Evolutionary conservation across 805 yeast genomes (phyloP).

Genomic region (Crinitomyces ghanaensis): DNA sequence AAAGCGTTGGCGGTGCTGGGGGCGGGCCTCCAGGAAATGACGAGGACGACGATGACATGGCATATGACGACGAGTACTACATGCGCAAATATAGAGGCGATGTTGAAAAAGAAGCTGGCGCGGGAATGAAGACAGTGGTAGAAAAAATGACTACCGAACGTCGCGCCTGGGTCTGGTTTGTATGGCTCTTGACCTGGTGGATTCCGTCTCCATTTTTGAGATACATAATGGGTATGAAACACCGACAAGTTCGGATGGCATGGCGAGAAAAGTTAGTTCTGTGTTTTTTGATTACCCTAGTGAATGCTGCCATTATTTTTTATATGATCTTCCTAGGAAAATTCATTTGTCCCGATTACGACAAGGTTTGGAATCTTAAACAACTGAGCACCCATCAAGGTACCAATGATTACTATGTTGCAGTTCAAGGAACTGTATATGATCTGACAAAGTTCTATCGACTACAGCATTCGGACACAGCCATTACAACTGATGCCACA

Average conservation of each 20-base stretch:
- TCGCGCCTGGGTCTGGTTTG: conserved; percentile 28
- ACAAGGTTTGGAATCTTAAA: conserved; percentile 30
- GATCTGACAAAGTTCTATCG: conserved; percentile 31
- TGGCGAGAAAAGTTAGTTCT: conserved; percentile 33
- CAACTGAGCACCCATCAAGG: conserved; percentile 29
- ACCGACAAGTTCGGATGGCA: conserved; percentile 32
- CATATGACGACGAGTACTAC: conserved; percentile 5
- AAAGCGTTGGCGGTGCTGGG: too few species aligned
- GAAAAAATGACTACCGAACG: conserved; percentile 22
- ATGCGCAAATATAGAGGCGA: conserved; percentile 12
- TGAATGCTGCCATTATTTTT: conserved; percentile 30
- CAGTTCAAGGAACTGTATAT: conserved; percentile 30
- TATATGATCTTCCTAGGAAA: conserved; percentile 31
- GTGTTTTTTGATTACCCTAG: conserved; percentile 25
- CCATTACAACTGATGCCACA: conserved; percentile 22
- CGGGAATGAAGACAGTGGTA: conserved; percentile 24
- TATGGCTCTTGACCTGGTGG: conserved; percentile 33
- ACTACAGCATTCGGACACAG: conserved; percentile 31
- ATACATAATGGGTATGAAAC: conserved; percentile 28
- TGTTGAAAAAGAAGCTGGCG: conserved; percentile 24
- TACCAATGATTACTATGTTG: conserved; percentile 27
- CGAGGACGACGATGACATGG: conserved; percentile 11
- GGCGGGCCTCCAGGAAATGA: too few species aligned
- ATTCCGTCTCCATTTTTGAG: conserved; percentile 28
- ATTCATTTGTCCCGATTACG: conserved; percentile 31